phyloP scores from a whole-genome alignment of 192 early-diverging fungal species.

The Linderina pennispora region DNA sequence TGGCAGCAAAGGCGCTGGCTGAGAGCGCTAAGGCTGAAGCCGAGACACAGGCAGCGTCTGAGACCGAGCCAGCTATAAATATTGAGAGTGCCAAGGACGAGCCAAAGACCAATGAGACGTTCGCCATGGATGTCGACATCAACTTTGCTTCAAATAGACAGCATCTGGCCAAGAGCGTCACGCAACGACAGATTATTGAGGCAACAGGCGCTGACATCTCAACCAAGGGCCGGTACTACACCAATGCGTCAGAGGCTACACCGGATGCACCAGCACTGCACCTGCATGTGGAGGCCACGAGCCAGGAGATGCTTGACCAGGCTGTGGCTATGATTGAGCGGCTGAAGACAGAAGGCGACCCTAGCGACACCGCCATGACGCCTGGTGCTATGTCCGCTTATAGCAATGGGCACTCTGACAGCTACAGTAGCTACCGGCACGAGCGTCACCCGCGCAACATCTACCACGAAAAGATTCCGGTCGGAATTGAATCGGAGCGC shows the following conservation, averaged over 20 bases:
- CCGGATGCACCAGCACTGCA: slow-evolving; percentile 74
- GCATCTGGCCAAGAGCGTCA: slow-evolving; percentile 67
- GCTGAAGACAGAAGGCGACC: slow-evolving; percentile 29
- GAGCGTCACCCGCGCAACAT: neutral
- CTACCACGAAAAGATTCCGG: slow-evolving; percentile 60
- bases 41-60: no score
- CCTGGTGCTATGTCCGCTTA: no score
- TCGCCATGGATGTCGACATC: slow-evolving; percentile 65
- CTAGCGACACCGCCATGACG: no score
- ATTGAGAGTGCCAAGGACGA: no score
- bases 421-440: slow-evolving; percentile 1
- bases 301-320: slow-evolving; percentile 60
- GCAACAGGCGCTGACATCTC: slow-evolving; percentile 68
- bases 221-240: slow-evolving; percentile 80
- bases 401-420: neutral
- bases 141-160: slow-evolving; percentile 80
- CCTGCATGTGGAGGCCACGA: slow-evolving; percentile 65
- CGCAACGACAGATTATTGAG: slow-evolving; percentile 67
- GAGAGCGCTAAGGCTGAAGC: no score
- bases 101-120: slow-evolving; percentile 5
- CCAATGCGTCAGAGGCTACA: slow-evolving; percentile 63
- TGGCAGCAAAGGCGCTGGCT: no score
- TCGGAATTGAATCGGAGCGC: slow-evolving; percentile 70
- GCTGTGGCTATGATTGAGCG: slow-evolving; percentile 70
- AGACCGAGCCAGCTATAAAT: no score